Evolutionary conservation across 768 basidiomycete genomes (phyloP).

Genomic region (Pholiota conissans): DNA sequence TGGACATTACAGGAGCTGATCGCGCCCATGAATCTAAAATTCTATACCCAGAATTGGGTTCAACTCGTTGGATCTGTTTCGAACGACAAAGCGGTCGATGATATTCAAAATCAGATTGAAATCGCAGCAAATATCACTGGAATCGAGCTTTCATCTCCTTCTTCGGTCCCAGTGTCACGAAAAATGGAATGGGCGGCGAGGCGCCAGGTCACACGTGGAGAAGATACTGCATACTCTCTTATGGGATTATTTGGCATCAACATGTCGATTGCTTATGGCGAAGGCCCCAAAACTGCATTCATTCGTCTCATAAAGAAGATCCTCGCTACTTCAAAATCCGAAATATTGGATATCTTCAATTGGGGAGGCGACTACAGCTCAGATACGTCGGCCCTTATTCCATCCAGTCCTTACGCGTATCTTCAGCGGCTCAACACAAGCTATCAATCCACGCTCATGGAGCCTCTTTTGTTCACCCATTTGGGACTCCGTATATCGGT

Average conservation of each 20-base stretch:
- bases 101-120: background rate
- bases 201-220: background rate
- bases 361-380: background rate
- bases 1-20: too few relatives aligned
- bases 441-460: background rate
- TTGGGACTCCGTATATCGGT: background rate
- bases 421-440: background rate
- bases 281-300: background rate
- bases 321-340: background rate
- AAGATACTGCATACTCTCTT: background rate
- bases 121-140: background rate
- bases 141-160: background rate
- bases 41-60: too few relatives aligned
- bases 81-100: too few relatives aligned
- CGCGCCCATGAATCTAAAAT: too few relatives aligned
- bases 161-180: too few relatives aligned
- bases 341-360: background rate
- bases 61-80: too few relatives aligned
- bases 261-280: background rate
- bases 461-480: background rate
- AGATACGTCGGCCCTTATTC: background rate
- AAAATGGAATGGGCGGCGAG: constrained; percentile 3
- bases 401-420: background rate
- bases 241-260: constrained; percentile 3
- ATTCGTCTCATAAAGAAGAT: background rate